Evolutionary conservation across 768 basidiomycete species (phyloP).

Genomic region (Candolleomyces efflorescens): DNA sequence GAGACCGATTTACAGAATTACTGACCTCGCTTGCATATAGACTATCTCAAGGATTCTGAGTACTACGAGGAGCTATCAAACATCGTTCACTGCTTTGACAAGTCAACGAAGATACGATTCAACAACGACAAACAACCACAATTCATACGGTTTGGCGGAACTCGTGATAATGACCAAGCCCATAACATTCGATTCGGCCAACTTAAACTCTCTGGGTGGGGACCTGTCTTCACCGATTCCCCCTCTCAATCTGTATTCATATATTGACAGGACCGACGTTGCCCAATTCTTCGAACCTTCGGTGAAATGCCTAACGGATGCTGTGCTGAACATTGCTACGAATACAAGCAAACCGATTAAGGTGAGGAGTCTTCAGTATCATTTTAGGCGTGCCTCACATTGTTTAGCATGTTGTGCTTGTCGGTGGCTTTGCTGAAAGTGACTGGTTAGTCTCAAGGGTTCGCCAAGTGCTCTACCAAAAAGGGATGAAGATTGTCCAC

Average conservation of each 20-base stretch:
- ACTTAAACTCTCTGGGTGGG: constrained; percentile 36
- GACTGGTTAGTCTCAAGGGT: constrained; percentile 43
- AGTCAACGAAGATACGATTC: constrained; percentile 43
- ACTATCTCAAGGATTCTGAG: constrained; percentile 29
- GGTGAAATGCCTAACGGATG: constrained; percentile 18
- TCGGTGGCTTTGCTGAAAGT: constrained; percentile 51
- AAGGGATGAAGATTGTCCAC: constrained; percentile 32
- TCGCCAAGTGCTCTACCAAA: constrained; percentile 25
- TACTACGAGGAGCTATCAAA: constrained; percentile 39
- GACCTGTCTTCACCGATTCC: neutral
- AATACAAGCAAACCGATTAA: constrained; percentile 9
- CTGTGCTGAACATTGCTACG: neutral
- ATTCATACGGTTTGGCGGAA: constrained; percentile 43
- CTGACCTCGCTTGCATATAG: constrained; percentile 16
- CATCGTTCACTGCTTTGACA: constrained; percentile 43
- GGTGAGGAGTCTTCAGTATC: constrained; percentile 15
- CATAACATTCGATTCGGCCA: constrained; percentile 42
- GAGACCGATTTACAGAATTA: no score
- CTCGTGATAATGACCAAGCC: constrained; percentile 31
- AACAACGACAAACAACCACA: constrained; percentile 32
- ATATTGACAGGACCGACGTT: constrained; percentile 13
- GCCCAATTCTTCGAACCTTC: constrained; percentile 24
- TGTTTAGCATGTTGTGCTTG: constrained; percentile 34
- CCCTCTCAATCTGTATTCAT: neutral
- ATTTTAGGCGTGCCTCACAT: constrained; percentile 9